These are phyloP conservation scores for Fraxinus paxiana DNA, from an alignment of 305 asterid species.

Conservation along the genomic window DNA sequence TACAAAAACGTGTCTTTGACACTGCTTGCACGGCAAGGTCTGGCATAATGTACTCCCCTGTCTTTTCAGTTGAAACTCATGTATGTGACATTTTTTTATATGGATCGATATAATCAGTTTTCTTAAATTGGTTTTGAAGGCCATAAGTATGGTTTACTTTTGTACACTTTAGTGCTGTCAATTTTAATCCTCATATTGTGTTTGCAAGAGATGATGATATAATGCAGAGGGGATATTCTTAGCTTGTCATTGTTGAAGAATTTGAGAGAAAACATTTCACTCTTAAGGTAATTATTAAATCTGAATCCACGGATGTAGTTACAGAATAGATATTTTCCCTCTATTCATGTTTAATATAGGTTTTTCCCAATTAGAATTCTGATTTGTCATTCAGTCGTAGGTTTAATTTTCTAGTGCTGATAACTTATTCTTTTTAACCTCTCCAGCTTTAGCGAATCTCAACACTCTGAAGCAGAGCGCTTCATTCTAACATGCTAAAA, in stretches of 20 bases:
- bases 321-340: neutral
- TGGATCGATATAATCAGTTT: neutral
- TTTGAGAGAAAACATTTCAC: neutral
- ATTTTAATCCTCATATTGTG: neutral
- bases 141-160: neutral
- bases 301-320: neutral
- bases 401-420: neutral
- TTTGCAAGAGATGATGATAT: conserved; percentile 1
- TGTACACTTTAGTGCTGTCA: neutral
- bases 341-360: neutral
- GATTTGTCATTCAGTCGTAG: neutral
- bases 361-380: neutral
- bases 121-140: neutral
- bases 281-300: neutral
- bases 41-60: neutral
- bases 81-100: neutral
- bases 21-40: neutral
- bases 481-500: neutral
- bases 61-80: neutral
- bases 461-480: neutral
- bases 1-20: neutral
- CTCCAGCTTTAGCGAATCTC: neutral
- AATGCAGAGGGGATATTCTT: neutral
- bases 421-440: neutral
- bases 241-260: neutral